A percentile compares a stretch with the other conserved stretches of the same genome.
phyloP scores from a whole-genome alignment of 306 rosid species.

The Ormosia emarginata region DNA sequence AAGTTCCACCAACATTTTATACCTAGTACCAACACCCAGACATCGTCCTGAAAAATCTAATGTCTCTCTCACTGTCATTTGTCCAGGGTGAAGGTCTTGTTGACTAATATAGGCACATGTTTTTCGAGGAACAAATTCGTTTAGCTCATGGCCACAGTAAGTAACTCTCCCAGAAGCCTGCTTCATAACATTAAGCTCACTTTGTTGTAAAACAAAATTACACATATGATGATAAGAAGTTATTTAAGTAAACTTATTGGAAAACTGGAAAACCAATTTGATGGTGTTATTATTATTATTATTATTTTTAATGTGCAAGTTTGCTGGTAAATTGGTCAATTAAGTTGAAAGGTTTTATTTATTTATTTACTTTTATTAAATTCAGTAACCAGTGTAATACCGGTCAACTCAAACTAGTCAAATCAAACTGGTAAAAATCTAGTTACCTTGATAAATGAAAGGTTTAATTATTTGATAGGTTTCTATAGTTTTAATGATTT shows the following conservation, averaged over 20 bases:
- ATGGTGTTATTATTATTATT: too few species aligned
- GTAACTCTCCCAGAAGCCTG: conserved; percentile 60
- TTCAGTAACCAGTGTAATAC: too few species aligned
- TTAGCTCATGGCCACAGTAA: conserved; percentile 68
- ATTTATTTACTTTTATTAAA: too few species aligned
- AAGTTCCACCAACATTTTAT: conserved; percentile 51
- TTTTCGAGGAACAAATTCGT: conserved; percentile 48
- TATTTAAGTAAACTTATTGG: background rate
- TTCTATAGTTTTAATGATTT: too few species aligned
- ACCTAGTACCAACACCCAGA: conserved; percentile 58
- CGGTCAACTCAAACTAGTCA: too few species aligned
- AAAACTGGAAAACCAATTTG: background rate
- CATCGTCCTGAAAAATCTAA: conserved; percentile 66
- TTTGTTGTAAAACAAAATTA: background rate
- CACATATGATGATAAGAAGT: background rate
- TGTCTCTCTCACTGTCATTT: conserved; percentile 70
- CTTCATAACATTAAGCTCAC: background rate
- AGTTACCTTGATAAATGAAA: too few species aligned
- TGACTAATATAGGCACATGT: conserved; percentile 39
- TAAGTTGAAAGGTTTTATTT: too few species aligned
- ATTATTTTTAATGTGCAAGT: too few species aligned
- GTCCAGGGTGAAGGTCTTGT: conserved; percentile 50
- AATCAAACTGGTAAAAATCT: too few species aligned
- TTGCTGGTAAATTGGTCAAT: too few species aligned
- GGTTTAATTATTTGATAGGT: too few species aligned